Evolutionary conservation across 1,284 basidiomycete species (phyloP).

Genomic region (Lentinus polychrous): DNA sequence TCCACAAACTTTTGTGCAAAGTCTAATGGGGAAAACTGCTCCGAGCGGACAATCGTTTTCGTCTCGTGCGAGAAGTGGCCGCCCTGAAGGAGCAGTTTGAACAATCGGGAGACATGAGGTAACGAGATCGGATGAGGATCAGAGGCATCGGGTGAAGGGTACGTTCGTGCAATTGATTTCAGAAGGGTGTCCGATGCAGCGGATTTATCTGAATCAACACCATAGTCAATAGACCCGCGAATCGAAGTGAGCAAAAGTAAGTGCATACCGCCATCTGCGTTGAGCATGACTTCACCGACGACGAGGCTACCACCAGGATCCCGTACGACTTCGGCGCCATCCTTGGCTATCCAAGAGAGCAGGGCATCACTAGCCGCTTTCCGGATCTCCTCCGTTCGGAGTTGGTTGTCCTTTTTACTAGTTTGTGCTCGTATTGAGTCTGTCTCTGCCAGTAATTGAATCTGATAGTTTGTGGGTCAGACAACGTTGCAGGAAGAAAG

Average conservation of each 20-base stretch:
- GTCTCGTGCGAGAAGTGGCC: constrained; percentile 73
- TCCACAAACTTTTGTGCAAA: constrained; percentile 59
- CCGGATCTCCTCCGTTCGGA: constrained; percentile 63
- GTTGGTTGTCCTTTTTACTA: constrained; percentile 68
- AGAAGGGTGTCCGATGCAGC: constrained; percentile 55
- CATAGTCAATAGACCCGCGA: neutral
- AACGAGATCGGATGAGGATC: constrained; percentile 68
- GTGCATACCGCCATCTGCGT: constrained; percentile 68
- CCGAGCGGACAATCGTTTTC: constrained; percentile 40
- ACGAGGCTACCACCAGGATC: constrained; percentile 77
- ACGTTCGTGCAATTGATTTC: constrained; percentile 43
- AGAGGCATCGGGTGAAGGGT: constrained; percentile 42
- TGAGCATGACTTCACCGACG: constrained; percentile 75
- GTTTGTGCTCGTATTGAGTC: constrained; percentile 59
- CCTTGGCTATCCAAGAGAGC: constrained; percentile 56
- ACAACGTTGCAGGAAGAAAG: neutral
- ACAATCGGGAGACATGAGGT: constrained; percentile 72
- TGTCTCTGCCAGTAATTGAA: constrained; percentile 62
- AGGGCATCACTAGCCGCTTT: constrained; percentile 66
- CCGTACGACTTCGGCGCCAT: constrained; percentile 50
- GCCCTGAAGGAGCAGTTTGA: constrained; percentile 85
- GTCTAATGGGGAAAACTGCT: constrained; percentile 43
- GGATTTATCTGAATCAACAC: constrained; percentile 56
- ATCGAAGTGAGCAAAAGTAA: constrained; percentile 2
- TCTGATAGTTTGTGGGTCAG: constrained; percentile 29